Conservation (phyloP, 331 rosid genomes). For the Quercus phellos region DNA sequence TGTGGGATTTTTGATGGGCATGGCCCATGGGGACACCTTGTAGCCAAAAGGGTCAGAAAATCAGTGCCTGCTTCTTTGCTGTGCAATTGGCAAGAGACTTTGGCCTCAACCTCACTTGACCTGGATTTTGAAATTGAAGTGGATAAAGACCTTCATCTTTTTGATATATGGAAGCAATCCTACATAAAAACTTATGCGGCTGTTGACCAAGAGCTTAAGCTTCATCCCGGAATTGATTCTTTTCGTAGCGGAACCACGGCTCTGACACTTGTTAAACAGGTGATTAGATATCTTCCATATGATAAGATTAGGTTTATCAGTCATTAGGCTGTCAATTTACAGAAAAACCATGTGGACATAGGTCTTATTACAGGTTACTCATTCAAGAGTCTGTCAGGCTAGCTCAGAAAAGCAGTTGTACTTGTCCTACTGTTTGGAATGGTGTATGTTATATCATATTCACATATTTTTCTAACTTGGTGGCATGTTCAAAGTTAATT, state of each 20-base stretch:
- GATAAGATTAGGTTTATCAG: background rate
- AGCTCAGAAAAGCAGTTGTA: no score
- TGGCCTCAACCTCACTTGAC: conserved; percentile 48
- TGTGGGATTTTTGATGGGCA: conserved; percentile 89
- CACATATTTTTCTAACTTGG: background rate
- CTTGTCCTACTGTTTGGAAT: no score
- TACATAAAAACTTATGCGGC: conserved; percentile 57
- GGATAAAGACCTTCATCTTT: conserved; percentile 37
- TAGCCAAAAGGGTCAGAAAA: conserved; percentile 58
- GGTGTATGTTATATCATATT: background rate
- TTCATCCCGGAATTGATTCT: conserved; percentile 51
- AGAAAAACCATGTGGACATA: no score
- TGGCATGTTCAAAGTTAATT: background rate
- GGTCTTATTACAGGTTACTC: no score
- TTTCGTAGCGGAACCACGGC: conserved; percentile 72
- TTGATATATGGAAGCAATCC: conserved; percentile 63
- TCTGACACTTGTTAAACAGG: conserved; percentile 75
- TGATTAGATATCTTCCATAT: conserved; percentile 10
- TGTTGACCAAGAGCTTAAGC: conserved; percentile 68
- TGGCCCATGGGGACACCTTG: conserved; percentile 84
- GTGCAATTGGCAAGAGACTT: conserved; percentile 54
- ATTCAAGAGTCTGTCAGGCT: no score
- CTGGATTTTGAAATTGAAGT: conserved; percentile 33
- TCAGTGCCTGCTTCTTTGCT: conserved; percentile 54
- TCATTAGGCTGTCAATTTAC: background rate